Evolutionary conservation across 2,329 filamentous ascomycete genomes (phyloP), one percentile per base, ranked within the genome.

Genomic region (Sarocladium strictum): DNA sequence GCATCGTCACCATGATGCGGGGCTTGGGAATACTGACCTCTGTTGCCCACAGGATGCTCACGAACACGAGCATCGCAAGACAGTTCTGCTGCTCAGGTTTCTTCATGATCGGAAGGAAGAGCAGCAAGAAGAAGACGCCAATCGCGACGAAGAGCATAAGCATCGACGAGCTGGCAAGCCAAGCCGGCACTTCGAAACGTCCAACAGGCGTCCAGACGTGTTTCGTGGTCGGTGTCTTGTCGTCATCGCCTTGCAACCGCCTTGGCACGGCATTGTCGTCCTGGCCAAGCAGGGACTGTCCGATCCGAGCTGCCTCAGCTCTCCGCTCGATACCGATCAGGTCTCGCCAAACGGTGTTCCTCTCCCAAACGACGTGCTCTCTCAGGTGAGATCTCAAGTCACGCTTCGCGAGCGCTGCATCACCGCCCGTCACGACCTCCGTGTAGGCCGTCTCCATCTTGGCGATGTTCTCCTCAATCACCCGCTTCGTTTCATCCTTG

Each of bases 301-400:
- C 94, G 60, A 99, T 80, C 62, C 93, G 94, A 9, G 93, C 93
- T 9, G 94, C 95, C 71, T 97, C 93, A 1, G 90, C 90, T 66
- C 96, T 92, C 21, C 94, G 82, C 74, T 99, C 95, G 62, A 99
- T 93, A 53, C 93, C 94, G 67, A 99, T 99, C 83, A 99, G 94
- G 64, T 99, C 94, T 72, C 95, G 80, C 94, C 94, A 99, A 17
- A 99, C 94, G 0, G 94, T 99, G 67, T 99, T 99, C 55, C 94
- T 83, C 69, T 99, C 95, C 95, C 94, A 99, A 0, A 97, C 93
- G 19, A 99, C 92, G 69, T 99, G 94, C 71, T 99, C 95, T 55
- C 94, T 80, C 24, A 99, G 79, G 65, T 99, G 92, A 27, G 96
- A 83, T 54, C 94, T 83, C 55, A 99, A 77, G 66, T 97, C 94